These are phyloP conservation scores for Ganoderma sinense DNA, from an alignment of 1,284 basidiomycete genomes.

Conservation along the genomic window DNA sequence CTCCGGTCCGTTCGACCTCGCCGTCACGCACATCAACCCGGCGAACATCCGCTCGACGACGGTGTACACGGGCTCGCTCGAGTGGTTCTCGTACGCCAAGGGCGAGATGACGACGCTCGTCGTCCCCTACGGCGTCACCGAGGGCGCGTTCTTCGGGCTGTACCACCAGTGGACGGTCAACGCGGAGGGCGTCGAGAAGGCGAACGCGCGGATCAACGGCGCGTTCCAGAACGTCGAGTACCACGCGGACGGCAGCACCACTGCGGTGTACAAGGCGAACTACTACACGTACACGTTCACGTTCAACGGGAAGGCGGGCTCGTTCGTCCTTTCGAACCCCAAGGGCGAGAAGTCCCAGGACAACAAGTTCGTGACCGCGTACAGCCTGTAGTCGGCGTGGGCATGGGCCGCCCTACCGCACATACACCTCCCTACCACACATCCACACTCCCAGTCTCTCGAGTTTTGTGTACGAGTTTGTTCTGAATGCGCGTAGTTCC, in stretches of 20 bases:
- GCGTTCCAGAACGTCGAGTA: not conserved
- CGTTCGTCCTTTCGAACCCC: not conserved
- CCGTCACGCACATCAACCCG: not conserved
- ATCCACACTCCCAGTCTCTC: not conserved
- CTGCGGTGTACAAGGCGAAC: not conserved
- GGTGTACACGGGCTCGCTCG: slow-evolving; percentile 15
- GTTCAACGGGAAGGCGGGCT: not conserved
- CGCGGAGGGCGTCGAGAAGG: slow-evolving; percentile 1
- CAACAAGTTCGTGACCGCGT: not conserved
- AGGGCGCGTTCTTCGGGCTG: slow-evolving; percentile 11
- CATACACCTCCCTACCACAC: no score
- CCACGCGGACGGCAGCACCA: not conserved
- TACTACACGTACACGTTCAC: slow-evolving; percentile 1
- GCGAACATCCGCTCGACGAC: not conserved
- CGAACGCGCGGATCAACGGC: not conserved
- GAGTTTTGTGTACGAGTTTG: not conserved
- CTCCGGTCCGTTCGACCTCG: not conserved
- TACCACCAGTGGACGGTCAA: slow-evolving; percentile 14
- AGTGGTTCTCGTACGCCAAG: slow-evolving; percentile 3
- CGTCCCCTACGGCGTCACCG: slow-evolving; percentile 7
- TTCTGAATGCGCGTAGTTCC: not conserved
- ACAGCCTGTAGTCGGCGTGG: not conserved
- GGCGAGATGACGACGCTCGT: slow-evolving; percentile 19
- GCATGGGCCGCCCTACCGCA: no score
- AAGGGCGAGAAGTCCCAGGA: not conserved